Base-by-base conservation (phyloP, 306 rosid species). In the Hippophae tibetana region DNA sequence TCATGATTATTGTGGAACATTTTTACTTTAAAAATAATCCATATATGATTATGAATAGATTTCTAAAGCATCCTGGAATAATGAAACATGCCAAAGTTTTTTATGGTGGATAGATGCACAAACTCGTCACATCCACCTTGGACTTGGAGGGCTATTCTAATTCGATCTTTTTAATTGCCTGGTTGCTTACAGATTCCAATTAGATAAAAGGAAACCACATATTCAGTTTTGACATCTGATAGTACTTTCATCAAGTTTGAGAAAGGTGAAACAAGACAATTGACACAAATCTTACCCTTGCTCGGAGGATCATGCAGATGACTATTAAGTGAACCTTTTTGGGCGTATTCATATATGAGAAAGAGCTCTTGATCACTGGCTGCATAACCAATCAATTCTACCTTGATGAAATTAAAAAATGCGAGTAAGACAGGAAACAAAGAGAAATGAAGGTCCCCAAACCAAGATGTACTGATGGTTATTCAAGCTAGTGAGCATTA, bases 361-460 rank as follows among this genome's bases (percentile, higher is more conserved):
- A 86, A 84, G 61, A 93, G 88, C 75, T 93, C 97, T 42, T 84
- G 94, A 7, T 84, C 90, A 68, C 85, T 86, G 46, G 94, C 88
- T 7, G 90, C 90, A 75, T 88, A 93, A 58, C 99, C 99, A 73
- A 93, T 88, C 94, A 93, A 86, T 72, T 93, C 99, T 80, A 93
- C 97, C 99, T 93, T 81, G 83, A 93, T 67, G 88, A 69, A 72
- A 52, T 70, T 59, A 74, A 83, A 50, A 45, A 50, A 57, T 58
- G 64, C 40, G 53, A 70, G 80, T 82, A 83, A 65, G 60, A 52
- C 73, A 65, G 43, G 66, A 70, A 67, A 63, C 69, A 55, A 50
- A 47, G 38, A 56, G 61, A 54, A 64, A 40, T 68, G 57, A 62
- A 74, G 62, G 69, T 31, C 75, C 60, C 49, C 67, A 65, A 69